Base-by-base conservation (phyloP, 352 stramenopile genomes). In the Phytophthora sp. region DNA sequence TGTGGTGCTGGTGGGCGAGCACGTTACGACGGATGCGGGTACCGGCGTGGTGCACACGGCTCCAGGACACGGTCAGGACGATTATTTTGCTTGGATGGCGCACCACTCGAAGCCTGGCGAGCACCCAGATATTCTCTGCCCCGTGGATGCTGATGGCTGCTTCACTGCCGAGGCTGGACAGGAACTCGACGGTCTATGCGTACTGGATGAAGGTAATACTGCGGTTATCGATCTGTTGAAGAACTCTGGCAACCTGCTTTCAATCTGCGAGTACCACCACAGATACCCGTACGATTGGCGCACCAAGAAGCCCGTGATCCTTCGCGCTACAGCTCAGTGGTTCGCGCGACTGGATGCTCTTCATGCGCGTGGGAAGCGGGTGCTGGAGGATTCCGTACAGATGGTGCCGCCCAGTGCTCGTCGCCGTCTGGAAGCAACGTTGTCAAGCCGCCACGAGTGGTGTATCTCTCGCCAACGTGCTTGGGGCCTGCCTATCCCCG, bases 201-300 rank as follows among this genome's bases (percentile, higher is more conserved):
- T 99, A n/a, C 70, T 92, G 27, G 76, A 69, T 3, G 94, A 98
- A 21, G 97, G 97, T 51, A 99, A 98, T 64, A 66, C 77, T 27
- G 93, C 88, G 2, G 90, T 99, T n/a, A 80, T 99, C 53, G 80
- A 94, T 23, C 76, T 87, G 42, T 84, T 99, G 16, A 69, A 80
- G 38, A 66, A 86, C 35, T 72, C 75, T 2, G 90, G 90, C 27
- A 79, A 89, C 13, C 79, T 99, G 51, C 77, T 99, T 24, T 84
- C 88, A 7, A 85, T 84, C 13, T 70, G 90, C 68, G 84, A 93
- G 57, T 98, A 98, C 68, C 84, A 88, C 52, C 97, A 99, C 54
- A 79, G 87, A 53, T 99, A 99, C 78, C 97, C 97, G 31, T 99
- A 99, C 87, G 98, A 99, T 84, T 99, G 98, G 97, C 88, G 98